phyloP scores from a whole-genome alignment of 2,329 filamentous ascomycete species.

The Fusarium circinatum region DNA sequence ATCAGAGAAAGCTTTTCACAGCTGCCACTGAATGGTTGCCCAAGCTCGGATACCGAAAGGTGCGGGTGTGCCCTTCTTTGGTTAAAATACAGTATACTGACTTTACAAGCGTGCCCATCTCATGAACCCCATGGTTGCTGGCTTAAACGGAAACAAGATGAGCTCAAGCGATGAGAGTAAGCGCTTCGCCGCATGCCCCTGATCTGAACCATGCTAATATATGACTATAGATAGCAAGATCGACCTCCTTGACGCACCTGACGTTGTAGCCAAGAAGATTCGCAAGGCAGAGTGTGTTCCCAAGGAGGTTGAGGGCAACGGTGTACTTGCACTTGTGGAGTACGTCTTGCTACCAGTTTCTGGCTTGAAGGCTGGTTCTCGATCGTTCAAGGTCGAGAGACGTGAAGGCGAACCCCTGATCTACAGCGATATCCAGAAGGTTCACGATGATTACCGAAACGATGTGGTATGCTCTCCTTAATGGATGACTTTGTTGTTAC shows the following conservation, averaged over 20 bases:
- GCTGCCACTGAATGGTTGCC: slow-evolving; percentile 87
- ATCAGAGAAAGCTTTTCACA: slow-evolving; percentile 90
- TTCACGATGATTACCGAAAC: slow-evolving; percentile 82
- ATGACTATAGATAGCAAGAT: slow-evolving; percentile 78
- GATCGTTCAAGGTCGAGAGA: slow-evolving; percentile 75
- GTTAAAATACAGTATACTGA: slow-evolving; percentile 5
- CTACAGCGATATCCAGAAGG: slow-evolving; percentile 78
- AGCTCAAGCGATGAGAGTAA: slow-evolving; percentile 75
- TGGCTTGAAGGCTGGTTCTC: slow-evolving; percentile 65
- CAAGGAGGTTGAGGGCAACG: slow-evolving; percentile 83
- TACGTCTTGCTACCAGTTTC: slow-evolving; percentile 84
- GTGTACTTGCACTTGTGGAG: slow-evolving; percentile 86
- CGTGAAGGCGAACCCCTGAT: slow-evolving; percentile 79
- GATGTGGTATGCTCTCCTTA: slow-evolving; percentile 70
- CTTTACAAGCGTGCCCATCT: slow-evolving; percentile 50
- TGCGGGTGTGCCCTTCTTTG: slow-evolving; percentile 29
- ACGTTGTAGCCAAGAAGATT: slow-evolving; percentile 82
- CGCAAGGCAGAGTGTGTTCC: slow-evolving; percentile 85
- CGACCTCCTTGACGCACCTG: slow-evolving; percentile 84
- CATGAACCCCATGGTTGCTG: slow-evolving; percentile 83
- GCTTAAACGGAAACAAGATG: slow-evolving; percentile 89
- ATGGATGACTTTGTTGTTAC: not conserved
- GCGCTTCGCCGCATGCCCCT: not conserved
- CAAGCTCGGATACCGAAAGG: slow-evolving; percentile 83
- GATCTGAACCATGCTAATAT: not conserved